A percentile compares a stretch with the other conserved stretches of the same genome.
Evolutionary conservation across 176 grass and related monocot species (phyloP).

Genomic region (Cymbopogon citratus): DNA sequence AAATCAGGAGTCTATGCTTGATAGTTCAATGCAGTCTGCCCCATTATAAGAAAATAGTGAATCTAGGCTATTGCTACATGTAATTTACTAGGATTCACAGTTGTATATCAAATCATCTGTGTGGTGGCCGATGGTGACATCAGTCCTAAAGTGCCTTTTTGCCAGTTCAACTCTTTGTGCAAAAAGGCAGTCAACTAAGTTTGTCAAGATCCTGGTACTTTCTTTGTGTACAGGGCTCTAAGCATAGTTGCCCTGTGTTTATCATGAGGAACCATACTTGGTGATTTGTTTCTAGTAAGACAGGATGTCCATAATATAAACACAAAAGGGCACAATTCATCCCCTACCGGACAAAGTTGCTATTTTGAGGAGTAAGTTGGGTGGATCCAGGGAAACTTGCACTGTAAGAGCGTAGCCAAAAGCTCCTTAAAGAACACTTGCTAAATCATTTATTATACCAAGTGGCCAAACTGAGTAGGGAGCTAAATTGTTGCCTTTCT

Average conservation of each 20-base stretch:
- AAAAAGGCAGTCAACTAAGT: not conserved
- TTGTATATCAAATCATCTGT: not conserved
- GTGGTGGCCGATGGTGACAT: not conserved
- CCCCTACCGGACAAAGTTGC: not conserved
- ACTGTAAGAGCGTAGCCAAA: not conserved
- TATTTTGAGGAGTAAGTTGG: no score
- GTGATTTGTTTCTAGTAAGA: not conserved
- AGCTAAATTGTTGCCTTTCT: not conserved
- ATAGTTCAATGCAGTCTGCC: not conserved
- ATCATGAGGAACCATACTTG: not conserved
- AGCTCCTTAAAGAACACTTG: not conserved
- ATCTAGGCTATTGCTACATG: not conserved
- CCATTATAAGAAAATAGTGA: not conserved
- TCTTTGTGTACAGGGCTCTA: not conserved
- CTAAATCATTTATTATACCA: not conserved
- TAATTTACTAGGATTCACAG: not conserved
- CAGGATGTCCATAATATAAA: not conserved
- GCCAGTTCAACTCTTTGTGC: conserved; percentile 1
- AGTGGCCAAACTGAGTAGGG: not conserved
- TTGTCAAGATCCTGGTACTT: not conserved
- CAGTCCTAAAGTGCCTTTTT: not conserved
- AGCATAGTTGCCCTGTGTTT: not conserved
- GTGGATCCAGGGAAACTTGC: no score
- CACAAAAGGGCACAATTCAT: not conserved
- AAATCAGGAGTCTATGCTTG: not conserved